Evolutionary conservation across 2,329 filamentous ascomycete genomes (phyloP).

Genomic region (Penicillium sp.): DNA sequence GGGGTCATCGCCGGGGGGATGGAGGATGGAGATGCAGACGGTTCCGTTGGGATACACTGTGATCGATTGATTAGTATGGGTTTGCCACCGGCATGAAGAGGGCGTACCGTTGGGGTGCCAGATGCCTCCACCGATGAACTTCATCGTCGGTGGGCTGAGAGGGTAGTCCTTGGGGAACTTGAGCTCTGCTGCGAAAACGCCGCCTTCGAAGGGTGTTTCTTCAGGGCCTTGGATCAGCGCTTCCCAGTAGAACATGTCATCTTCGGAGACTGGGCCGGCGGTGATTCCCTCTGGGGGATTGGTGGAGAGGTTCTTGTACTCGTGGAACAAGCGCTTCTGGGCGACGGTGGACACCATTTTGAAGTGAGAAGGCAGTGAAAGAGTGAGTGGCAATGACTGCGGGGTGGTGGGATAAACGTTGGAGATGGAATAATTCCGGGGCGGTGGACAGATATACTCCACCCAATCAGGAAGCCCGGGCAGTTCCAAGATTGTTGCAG

Average conservation of each 20-base stretch:
- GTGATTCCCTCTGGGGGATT: conserved; percentile 98
- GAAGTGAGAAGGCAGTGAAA: background rate
- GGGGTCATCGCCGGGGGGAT: conserved; percentile 93
- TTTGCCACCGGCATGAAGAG: background rate
- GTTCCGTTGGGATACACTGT: conserved; percentile 86
- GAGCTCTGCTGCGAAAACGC: conserved; percentile 91
- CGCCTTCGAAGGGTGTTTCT: conserved; percentile 93
- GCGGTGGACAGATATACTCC: conserved; percentile 6
- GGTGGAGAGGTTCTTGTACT: conserved; percentile 91
- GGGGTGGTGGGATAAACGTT: background rate
- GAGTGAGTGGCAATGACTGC: background rate
- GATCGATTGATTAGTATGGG: background rate
- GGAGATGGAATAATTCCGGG: conserved; percentile 11
- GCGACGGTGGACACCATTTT: conserved; percentile 55
- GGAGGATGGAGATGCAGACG: conserved; percentile 97
- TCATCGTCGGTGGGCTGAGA: conserved; percentile 94
- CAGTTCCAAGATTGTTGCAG: background rate
- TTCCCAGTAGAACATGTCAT: conserved; percentile 96
- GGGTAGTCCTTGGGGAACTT: conserved; percentile 96
- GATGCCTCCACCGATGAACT: conserved; percentile 80
- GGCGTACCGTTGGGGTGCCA: conserved; percentile 92
- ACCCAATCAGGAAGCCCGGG: background rate
- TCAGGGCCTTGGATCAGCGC: conserved; percentile 94
- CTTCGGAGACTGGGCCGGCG: conserved; percentile 87
- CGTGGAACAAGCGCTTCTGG: conserved; percentile 82